phyloP scores from a whole-genome alignment of 345 rosid species.

The Ceriops tagal region DNA sequence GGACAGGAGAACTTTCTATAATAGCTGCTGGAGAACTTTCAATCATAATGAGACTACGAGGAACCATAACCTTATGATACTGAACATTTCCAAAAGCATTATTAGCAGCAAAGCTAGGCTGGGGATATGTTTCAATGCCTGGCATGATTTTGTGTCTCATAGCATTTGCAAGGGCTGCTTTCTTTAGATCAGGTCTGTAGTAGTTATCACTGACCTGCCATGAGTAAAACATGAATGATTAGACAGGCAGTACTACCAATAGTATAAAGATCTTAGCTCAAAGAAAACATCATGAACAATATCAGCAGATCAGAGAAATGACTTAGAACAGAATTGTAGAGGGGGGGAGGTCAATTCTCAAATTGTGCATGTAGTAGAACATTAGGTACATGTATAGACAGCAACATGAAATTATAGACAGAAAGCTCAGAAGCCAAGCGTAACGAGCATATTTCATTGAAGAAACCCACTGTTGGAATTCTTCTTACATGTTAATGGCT shows the following conservation, averaged over 20 bases:
- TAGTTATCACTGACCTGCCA: slow-evolving; percentile 65
- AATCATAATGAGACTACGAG: too few species aligned
- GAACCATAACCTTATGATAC: too few species aligned
- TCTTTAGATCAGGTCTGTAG: slow-evolving; percentile 85
- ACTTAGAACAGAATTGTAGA: neutral
- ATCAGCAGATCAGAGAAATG: neutral
- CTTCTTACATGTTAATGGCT: slow-evolving; percentile 43
- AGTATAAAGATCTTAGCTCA: neutral
- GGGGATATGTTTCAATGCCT: too few species aligned
- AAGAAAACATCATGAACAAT: neutral
- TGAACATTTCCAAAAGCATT: too few species aligned
- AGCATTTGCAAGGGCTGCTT: slow-evolving; percentile 67
- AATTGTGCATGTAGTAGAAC: too few species aligned
- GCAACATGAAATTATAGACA: too few species aligned
- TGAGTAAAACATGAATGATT: neutral
- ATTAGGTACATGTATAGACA: too few species aligned
- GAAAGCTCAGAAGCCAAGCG: slow-evolving; percentile 57
- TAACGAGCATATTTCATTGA: slow-evolving; percentile 46
- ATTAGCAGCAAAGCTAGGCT: too few species aligned
- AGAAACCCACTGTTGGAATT: slow-evolving; percentile 13
- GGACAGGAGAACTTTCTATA: too few species aligned
- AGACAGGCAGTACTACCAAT: neutral
- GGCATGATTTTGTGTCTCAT: too few species aligned
- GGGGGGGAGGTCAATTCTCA: too few species aligned
- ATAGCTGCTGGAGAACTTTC: too few species aligned